These are phyloP conservation scores for Linderniella brevidens DNA, from an alignment of 257 asterid species.

Conservation along the genomic window DNA sequence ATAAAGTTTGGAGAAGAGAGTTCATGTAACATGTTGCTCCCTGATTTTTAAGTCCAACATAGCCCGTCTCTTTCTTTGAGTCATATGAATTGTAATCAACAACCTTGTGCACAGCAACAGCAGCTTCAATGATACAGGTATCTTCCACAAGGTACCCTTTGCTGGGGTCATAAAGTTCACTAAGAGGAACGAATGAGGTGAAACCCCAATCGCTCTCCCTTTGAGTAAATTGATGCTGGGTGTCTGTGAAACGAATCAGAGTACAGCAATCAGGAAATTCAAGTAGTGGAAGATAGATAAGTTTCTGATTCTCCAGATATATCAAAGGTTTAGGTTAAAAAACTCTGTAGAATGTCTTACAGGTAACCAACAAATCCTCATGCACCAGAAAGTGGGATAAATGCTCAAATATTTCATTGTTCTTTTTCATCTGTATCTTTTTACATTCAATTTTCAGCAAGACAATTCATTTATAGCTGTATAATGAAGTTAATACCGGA, in stretches of 20 bases:
- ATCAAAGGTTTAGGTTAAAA: too few relatives aligned
- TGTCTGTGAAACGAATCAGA: slow-evolving; percentile 26
- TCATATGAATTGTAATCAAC: slow-evolving; percentile 90
- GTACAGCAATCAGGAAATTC: too few relatives aligned
- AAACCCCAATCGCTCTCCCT: slow-evolving; percentile 99
- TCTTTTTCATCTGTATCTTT: not conserved
- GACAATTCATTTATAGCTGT: too few relatives aligned
- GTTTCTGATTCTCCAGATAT: too few relatives aligned
- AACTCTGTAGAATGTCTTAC: too few relatives aligned
- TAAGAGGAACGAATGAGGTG: slow-evolving; percentile 89
- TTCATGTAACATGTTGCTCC: slow-evolving; percentile 99
- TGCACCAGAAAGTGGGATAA: too few relatives aligned
- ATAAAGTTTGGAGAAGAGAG: slow-evolving; percentile 88
- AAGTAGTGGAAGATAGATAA: too few relatives aligned
- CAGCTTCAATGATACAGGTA: slow-evolving; percentile 74
- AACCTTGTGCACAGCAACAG: slow-evolving; percentile 90
- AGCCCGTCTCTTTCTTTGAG: slow-evolving; percentile 96
- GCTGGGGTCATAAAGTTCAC: slow-evolving; percentile 81
- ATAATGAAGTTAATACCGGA: slow-evolving; percentile 1
- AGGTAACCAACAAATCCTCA: too few relatives aligned
- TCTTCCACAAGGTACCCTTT: slow-evolving; percentile 84
- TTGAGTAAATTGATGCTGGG: slow-evolving; percentile 91
- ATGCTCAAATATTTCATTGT: too few relatives aligned
- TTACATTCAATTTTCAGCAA: too few relatives aligned
- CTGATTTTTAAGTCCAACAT: slow-evolving; percentile 95